A percentile compares a stretch with the other conserved stretches of the same genome.
Evolutionary conservation across 345 rosid genomes (phyloP).

Genomic region (Leavenworthia alabamica): DNA sequence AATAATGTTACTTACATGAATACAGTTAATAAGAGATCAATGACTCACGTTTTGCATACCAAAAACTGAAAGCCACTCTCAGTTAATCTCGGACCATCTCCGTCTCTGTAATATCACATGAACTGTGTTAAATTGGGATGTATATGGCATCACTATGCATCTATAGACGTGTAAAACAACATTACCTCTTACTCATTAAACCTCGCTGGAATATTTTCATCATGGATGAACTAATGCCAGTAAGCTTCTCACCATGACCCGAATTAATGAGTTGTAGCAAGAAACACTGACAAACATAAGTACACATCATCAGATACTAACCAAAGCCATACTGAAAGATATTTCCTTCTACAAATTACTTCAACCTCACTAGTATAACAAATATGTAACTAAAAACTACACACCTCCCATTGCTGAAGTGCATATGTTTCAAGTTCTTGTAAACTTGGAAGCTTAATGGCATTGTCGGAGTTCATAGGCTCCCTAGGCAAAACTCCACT

Average conservation of each 20-base stretch:
- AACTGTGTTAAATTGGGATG: background rate
- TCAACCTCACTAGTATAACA: background rate
- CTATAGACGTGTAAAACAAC: constrained; percentile 2
- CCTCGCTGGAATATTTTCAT: constrained; percentile 89
- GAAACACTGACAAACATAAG: constrained; percentile 61
- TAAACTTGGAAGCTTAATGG: constrained; percentile 58
- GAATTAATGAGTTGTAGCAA: constrained; percentile 87
- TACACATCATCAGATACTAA: constrained; percentile 28
- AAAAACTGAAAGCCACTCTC: constrained; percentile 97
- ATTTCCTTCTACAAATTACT: background rate
- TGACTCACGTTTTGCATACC: constrained; percentile 47
- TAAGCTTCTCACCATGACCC: constrained; percentile 56
- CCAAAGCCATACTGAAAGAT: constrained; percentile 9
- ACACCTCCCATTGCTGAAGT: constrained; percentile 90
- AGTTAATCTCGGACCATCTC: constrained; percentile 70
- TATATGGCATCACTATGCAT: constrained; percentile 10
- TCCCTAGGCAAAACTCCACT: constrained; percentile 92
- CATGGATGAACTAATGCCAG: constrained; percentile 83
- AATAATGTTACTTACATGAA: constrained; percentile 20
- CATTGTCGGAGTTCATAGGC: constrained; percentile 57
- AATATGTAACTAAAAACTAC: constrained; percentile 27
- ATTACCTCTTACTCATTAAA: constrained; percentile 67
- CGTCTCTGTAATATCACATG: constrained; percentile 50
- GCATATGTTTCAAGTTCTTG: constrained; percentile 81
- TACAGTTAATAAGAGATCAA: constrained; percentile 6